Base-by-base conservation (phyloP, 2,329 filamentous ascomycete species). In the Monosporascus cannonballus region DNA sequence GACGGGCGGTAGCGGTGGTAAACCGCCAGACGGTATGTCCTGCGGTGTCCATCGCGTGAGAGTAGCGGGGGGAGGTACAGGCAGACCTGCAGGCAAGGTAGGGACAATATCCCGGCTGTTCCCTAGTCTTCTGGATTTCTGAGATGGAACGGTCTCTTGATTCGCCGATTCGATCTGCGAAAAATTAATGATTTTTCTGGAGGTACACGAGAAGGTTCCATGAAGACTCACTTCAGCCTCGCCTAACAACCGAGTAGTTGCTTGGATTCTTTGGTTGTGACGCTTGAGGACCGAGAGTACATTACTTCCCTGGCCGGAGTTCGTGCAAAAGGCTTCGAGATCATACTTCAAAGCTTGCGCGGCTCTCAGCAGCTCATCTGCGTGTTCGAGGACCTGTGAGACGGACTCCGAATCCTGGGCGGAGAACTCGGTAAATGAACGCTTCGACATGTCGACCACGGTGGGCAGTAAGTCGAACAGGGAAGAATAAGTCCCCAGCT, bases 1-100 rank as follows among this genome's bases (percentile, higher is more conserved):
- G 49, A 90, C 80, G 9, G 72, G 65, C 3, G 88, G 89, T 1
- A 90, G 70, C 1, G 79, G 74, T 3, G 86, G 86, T 1, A 81
- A 64, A 1, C 68, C 56, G 17, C 62, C 58, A 3, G 41, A 37
- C 11, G 76, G 68, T 39, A 85, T 76, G 37, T 78, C 75, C 52
- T 75, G 68, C 34, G 67, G 71, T n/a, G 66, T 75, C 78, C 76
- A 86, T 52, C 73, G 74, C 50, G 71, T 76, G 44, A 75, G 64
- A 37, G 60, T 55, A 37, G 58, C 60, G 41, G 62, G 62, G 37
- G 54, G 49, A 14, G 65, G 62, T 39, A 64, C 54, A 51, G 20
- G 18, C 37, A 64, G 18, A 15, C 54, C 52, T 39, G 49, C 20
- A 30, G 52, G 27, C 27, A 30, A 20, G 45, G n/a, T 39, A 34